Base-by-base conservation (phyloP, 306 rosid species). In the Dryas drummondii region DNA sequence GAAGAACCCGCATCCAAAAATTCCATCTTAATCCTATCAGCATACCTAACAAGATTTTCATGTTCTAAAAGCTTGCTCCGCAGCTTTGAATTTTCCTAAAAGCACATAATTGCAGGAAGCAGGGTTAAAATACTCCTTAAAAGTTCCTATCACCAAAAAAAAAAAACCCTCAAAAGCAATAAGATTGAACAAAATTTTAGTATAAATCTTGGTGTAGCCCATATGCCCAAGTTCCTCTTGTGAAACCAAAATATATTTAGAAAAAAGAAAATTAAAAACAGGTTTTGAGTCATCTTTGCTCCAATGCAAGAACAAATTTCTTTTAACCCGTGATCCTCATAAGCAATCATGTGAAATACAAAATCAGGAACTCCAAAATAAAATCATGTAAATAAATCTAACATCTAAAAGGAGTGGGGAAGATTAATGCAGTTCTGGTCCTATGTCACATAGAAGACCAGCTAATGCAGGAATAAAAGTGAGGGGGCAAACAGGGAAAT, bases 31-130 rank as follows among this genome's bases (percentile, higher is more conserved):
- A 73, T 75, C 51, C 82, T 90, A 73, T 86, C 87, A 53, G 88
- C 97, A 85, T 86, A 92, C 73, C 82, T 88, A 78, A 88, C 86
- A 65, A 96, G 87, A 81, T 90, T 89, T 58, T 76, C 87, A 74
- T 90, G 93, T 79, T 90, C 97, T 54, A 51, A 81, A 62, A 96
- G 86, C 80, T 89, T 89, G 78, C 71, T 81, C 77, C 92, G 87
- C 72, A 92, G 76, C n/a, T 79, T 74, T 45, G 99, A 96, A 9
- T 93, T 84, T 77, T 87, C 99, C 99, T 96, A 86, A 60, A 62
- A 74, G 82, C n/a, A 84, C 61, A 79, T 17, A 70, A 59, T 81
- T 64, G 82, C 71, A 77, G 64, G 55, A 82, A 68, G 26, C 50
- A 52, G 19, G 67, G 62, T 81, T 62, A 75, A 65, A n/a, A 22